A percentile compares a stretch with the other conserved stretches of the same genome.
Evolutionary conservation across 192 early-diverging fungal species (phyloP).

Genomic region (Borealophlyctis nickersoniae): DNA sequence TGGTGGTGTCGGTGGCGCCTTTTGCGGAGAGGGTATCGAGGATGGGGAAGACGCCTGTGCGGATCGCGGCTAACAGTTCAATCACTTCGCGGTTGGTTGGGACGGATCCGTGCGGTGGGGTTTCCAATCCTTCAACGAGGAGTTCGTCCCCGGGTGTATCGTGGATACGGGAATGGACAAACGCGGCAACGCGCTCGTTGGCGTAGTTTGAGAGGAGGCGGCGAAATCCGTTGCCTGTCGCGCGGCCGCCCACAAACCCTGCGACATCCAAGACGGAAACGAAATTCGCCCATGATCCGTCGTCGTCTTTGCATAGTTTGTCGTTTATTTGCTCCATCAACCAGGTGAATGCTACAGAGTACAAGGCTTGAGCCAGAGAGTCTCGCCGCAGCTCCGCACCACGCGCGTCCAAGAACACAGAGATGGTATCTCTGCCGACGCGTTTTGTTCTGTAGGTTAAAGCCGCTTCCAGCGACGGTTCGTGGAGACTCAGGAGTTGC

Average conservation of each 20-base stretch:
- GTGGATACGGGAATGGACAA: slow-evolving; percentile 36
- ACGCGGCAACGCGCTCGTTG: slow-evolving; percentile 40
- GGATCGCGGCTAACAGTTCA: slow-evolving; percentile 15
- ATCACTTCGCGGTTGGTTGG: slow-evolving; percentile 26
- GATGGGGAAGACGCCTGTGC: slow-evolving; percentile 34
- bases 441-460: slow-evolving; percentile 77
- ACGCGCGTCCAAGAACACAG: slow-evolving; percentile 74
- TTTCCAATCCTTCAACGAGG: slow-evolving; percentile 27
- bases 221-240: slow-evolving; percentile 36
- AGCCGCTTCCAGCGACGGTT: slow-evolving; percentile 43
- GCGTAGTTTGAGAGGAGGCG: slow-evolving; percentile 52
- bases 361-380: slow-evolving; percentile 73
- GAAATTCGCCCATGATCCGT: slow-evolving; percentile 68
- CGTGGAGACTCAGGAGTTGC: slow-evolving; percentile 74
- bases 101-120: slow-evolving; percentile 59
- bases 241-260: slow-evolving; percentile 38
- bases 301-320: slow-evolving; percentile 68
- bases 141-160: slow-evolving; percentile 32
- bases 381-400: slow-evolving; percentile 80
- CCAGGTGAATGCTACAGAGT: slow-evolving; percentile 73
- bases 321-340: slow-evolving; percentile 88
- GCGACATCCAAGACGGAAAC: slow-evolving; percentile 78
- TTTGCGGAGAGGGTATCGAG: slow-evolving; percentile 37
- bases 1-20: slow-evolving; percentile 28
- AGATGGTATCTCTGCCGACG: slow-evolving; percentile 77